phyloP scores from a whole-genome alignment of 306 rosid species.

The Abrus pulchellus region DNA sequence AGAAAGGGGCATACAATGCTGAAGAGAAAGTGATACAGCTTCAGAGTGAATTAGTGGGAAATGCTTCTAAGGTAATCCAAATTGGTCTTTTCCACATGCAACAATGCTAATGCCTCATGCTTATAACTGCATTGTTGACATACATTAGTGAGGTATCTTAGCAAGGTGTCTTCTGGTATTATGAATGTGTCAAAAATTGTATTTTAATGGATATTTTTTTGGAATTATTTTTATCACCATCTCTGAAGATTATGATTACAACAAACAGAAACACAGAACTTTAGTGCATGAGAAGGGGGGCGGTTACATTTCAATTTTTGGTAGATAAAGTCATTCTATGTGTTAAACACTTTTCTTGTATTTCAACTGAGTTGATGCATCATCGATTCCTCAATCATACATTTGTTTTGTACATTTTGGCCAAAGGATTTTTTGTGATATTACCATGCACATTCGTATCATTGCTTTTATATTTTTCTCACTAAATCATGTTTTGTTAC shows the following conservation, averaged over 20 bases:
- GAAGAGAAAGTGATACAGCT: slow-evolving; percentile 77
- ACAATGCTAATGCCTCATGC: slow-evolving; percentile 1
- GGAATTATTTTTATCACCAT: slow-evolving; percentile 15
- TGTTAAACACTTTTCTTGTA: background rate
- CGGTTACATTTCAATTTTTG: background rate
- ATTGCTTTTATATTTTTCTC: background rate
- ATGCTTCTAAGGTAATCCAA: slow-evolving; percentile 84
- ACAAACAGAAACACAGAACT: background rate
- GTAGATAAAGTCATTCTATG: slow-evolving; percentile 15
- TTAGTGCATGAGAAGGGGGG: background rate
- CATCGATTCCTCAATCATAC: background rate
- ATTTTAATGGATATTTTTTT: background rate
- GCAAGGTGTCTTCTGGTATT: background rate
- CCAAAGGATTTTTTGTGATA: background rate
- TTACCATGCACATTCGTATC: background rate
- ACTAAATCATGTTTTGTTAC: background rate
- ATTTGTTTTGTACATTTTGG: background rate
- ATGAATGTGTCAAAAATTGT: background rate
- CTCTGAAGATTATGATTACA: background rate
- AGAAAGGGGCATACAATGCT: slow-evolving; percentile 77
- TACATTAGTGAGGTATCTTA: slow-evolving; percentile 11
- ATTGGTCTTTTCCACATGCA: slow-evolving; percentile 31
- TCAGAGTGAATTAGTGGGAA: slow-evolving; percentile 80
- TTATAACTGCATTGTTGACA: slow-evolving; percentile 23
- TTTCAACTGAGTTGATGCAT: background rate